Evolutionary conservation across 805 yeast species (phyloP).

Genomic region (Candida ficus): DNA sequence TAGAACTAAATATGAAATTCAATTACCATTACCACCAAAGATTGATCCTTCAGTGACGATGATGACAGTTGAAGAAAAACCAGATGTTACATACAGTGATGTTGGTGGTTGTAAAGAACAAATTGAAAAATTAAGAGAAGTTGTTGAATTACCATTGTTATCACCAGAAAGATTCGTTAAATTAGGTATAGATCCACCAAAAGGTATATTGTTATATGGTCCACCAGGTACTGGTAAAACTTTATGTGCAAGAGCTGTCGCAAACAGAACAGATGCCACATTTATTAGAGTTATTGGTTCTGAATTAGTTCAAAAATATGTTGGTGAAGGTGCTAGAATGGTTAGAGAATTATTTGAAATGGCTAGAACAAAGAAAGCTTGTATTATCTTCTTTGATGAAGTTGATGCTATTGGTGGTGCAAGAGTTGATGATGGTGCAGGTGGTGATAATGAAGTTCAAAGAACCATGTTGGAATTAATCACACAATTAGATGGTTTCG

Average conservation of each 20-base stretch:
- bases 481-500: slow-evolving; percentile 97
- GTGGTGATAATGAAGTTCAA: slow-evolving; percentile 98
- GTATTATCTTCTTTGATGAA: slow-evolving; percentile 97
- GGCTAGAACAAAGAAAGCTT: slow-evolving; percentile 98
- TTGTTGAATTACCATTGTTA: slow-evolving; percentile 87
- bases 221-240: slow-evolving; percentile 99
- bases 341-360: slow-evolving; percentile 97
- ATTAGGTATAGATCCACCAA: slow-evolving; percentile 98
- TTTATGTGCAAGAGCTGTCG: slow-evolving; percentile 97
- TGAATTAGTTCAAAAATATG: slow-evolving; percentile 95
- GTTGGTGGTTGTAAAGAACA: slow-evolving; percentile 99
- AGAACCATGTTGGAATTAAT: slow-evolving; percentile 98
- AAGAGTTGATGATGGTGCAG: slow-evolving; percentile 99
- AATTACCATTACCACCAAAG: slow-evolving; percentile 94
- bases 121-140: slow-evolving; percentile 93
- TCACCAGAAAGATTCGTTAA: slow-evolving; percentile 97
- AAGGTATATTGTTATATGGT: slow-evolving; percentile 92
- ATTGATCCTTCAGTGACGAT: slow-evolving; percentile 97
- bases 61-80: slow-evolving; percentile 99
- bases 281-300: slow-evolving; percentile 98
- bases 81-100: slow-evolving; percentile 97
- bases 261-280: slow-evolving; percentile 98
- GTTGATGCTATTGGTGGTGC: slow-evolving; percentile 99
- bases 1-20: slow-evolving; percentile 93
- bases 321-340: slow-evolving; percentile 99